Conservation (phyloP, 805 yeast species). For the Spathaspora hagerdaliae region DNA sequence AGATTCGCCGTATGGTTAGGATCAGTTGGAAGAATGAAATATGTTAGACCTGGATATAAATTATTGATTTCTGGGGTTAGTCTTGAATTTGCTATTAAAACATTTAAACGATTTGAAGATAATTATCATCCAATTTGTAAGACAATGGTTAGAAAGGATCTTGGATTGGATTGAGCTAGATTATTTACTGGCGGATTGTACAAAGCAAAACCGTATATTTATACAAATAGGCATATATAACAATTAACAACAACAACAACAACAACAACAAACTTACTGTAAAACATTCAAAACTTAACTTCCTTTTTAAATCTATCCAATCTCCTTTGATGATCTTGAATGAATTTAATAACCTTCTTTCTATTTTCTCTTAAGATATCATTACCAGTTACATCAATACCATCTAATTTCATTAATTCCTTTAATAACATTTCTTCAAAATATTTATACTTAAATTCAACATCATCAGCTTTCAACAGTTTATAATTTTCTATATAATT, state of each 20-base stretch:
- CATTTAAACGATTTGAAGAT: slow-evolving; percentile 16
- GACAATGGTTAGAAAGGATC: slow-evolving; percentile 21
- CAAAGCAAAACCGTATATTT: too few species aligned
- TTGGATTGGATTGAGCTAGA: slow-evolving; percentile 6
- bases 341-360: slow-evolving; percentile 53
- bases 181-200: background rate
- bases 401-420: slow-evolving; percentile 63
- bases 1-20: slow-evolving; percentile 29
- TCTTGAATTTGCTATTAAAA: slow-evolving; percentile 24
- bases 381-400: slow-evolving; percentile 51
- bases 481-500: slow-evolving; percentile 25
- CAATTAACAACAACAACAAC: background rate
- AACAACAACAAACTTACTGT: background rate
- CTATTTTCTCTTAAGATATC: slow-evolving; percentile 52
- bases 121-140: slow-evolving; percentile 32
- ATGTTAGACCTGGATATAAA: slow-evolving; percentile 29
- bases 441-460: slow-evolving; percentile 49
- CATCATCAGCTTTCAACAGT: slow-evolving; percentile 24
- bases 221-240: too few species aligned
- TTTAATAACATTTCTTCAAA: slow-evolving; percentile 67
- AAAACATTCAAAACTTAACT: slow-evolving; percentile 11
- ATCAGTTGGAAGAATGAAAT: slow-evolving; percentile 35
- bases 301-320: slow-evolving; percentile 47
- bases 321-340: slow-evolving; percentile 56
- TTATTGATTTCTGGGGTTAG: slow-evolving; percentile 17